Base-by-base conservation (phyloP, 1,139 yeast genomes). In the Protomyces inouyei region DNA sequence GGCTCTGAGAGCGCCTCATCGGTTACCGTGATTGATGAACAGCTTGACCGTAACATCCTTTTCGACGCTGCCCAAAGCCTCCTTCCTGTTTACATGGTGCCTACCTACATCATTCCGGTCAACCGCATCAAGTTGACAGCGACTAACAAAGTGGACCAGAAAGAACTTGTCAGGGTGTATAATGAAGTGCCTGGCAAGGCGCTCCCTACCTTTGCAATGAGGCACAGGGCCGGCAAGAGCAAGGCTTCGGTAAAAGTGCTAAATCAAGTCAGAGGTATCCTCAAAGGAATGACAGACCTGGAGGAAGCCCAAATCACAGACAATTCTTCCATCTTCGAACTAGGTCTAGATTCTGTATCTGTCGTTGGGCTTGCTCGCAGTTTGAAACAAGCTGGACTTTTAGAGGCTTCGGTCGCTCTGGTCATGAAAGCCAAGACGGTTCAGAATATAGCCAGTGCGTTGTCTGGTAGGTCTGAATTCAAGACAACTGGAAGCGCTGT, bases 311-410 rank as follows among this genome's bases (percentile, higher is more conserved):
- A 28, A 25, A 52, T 65, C n/a, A 8, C 21, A 2, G 57, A 55
- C 10, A 21, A 21, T 28, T 64, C 69, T 12, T 65, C 72, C 6
- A 51, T 70, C 16, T 70, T 68, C 43, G 71, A 69, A 18, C 66
- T 70, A 9, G 72, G 72, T n/a, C 52, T 70, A n/a, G 72, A 70
- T 55, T 70, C 72, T 1, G 67, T 70, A 14, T 68, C 71, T 5
- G 57, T 66, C 21, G 68, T 70, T 18, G 54, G 67, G 1, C 64
- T 70, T 2, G 53, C 61, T 18, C 64, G 66, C 25, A 21, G 28
- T 18, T 60, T 70, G 25, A 52, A 64, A 23, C 21, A 40, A 23
- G 21, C 45, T 12, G 59, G 57, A 4, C 55, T 52, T 28, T n/a
- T 5, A 9, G 5, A 12, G 4, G 48, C 66, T 35, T 57, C 64